Evolutionary conservation across 805 yeast species (phyloP).

Genomic region (Lachancea waltii): DNA sequence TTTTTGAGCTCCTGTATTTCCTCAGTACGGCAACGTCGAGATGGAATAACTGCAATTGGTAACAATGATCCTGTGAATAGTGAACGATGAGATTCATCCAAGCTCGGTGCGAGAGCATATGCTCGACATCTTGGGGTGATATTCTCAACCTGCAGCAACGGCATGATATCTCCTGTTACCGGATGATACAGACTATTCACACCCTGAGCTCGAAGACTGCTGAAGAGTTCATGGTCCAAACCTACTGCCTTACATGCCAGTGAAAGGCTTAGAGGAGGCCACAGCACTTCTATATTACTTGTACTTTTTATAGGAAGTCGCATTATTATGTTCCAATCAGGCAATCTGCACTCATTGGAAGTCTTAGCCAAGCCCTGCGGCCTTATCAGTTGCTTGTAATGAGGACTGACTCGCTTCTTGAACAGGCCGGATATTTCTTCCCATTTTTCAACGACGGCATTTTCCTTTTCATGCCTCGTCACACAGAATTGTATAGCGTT

Average conservation of each 20-base stretch:
- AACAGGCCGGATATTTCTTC: neutral
- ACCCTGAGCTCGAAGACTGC: slow-evolving; percentile 5
- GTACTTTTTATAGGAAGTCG: neutral
- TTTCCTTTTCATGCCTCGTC: neutral
- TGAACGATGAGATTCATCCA: slow-evolving; percentile 12
- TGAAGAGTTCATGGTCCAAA: slow-evolving; percentile 11
- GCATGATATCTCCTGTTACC: slow-evolving; percentile 11
- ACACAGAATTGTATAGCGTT: neutral
- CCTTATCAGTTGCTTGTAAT: too few species aligned
- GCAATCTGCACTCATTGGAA: too few species aligned
- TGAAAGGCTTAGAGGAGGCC: slow-evolving; percentile 9
- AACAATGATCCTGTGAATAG: neutral
- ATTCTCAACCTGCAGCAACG: slow-evolving; percentile 10
- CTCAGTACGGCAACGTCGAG: slow-evolving; percentile 3
- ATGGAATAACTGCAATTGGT: slow-evolving; percentile 3
- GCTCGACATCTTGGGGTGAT: slow-evolving; percentile 16
- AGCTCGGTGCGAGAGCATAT: slow-evolving; percentile 24
- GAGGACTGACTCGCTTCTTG: neutral
- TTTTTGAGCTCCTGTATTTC: neutral
- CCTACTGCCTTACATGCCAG: slow-evolving; percentile 23
- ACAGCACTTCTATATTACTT: slow-evolving; percentile 1
- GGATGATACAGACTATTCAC: slow-evolving; percentile 15
- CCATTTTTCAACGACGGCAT: neutral
- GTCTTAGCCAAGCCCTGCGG: too few species aligned
- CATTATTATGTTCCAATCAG: neutral